Base-by-base conservation (phyloP, 495 filamentous ascomycete species). In the Aspergillus leporis region DNA sequence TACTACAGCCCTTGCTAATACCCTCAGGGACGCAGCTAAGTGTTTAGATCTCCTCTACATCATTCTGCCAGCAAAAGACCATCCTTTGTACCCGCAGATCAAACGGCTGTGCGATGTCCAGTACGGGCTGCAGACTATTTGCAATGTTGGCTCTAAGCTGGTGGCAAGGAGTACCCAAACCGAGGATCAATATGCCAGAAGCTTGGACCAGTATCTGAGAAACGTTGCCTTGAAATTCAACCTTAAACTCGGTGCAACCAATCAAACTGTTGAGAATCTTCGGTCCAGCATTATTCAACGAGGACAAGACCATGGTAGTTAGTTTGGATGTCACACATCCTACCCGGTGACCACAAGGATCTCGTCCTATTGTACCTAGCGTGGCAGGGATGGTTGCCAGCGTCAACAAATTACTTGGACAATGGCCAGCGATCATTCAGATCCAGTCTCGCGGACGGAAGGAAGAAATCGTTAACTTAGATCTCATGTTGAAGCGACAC, bases 311-410 rank as follows among this genome's bases (percentile, higher is more conserved):
- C 0, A 96, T 97, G 89, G 75, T 96, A 19, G 79, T 93, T 34
- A 93, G 93, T 0, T 87, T 92, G 38, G 93, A 97, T 65, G 92
- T 96, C 4, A 94, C 91, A 0, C 93, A 97, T 62, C 93, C 93
- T 0, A 92, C 90, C 0, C 7, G 34, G 7, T 13, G 7, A 12
- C 30, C 30, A 32, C 92, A 91, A 13, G 81, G 89, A 1, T 84
- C 83, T 16, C 60, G 77, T 0, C 70, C 76, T n/a, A 75, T 71
- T 5, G 80, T 82, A 1, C 91, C 91, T 10, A 90, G 86, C 63
- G 83, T 94, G 56, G 90, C 91, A 3, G 89, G 83, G 1, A 78
- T 95, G 56, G 90, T 94, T 13, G 85, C 89, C 0, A 90, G 85
- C 56, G 69, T 86, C 38, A 88, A 94, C 68, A 66, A 64, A 0